These are phyloP conservation scores for Neopestalotiopsis sp. DNA, from an alignment of 2,329 filamentous ascomycete species.

Conservation along the genomic window DNA sequence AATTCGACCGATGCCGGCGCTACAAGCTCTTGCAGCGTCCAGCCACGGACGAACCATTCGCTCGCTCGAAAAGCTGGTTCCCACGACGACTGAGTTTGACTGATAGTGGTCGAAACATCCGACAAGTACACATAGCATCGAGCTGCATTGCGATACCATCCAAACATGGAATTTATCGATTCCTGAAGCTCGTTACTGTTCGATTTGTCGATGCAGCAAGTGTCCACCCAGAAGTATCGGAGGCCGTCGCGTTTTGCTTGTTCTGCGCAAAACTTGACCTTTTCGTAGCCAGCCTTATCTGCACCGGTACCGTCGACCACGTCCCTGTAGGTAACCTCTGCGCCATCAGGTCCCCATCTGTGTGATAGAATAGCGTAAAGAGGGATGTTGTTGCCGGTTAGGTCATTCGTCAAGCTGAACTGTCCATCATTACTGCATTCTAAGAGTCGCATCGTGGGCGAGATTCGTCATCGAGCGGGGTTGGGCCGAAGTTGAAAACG, in stretches of 20 bases:
- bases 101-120: not conserved
- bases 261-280: slow-evolving; percentile 23
- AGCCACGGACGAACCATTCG: slow-evolving; percentile 14
- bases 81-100: slow-evolving; percentile 2
- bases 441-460: slow-evolving; percentile 6
- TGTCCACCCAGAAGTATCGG: not conserved
- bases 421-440: not conserved
- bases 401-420: not conserved
- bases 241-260: slow-evolving; percentile 20
- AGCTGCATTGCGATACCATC: slow-evolving; percentile 14
- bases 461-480: not conserved
- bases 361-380: slow-evolving; percentile 27
- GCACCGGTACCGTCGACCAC: slow-evolving; percentile 18
- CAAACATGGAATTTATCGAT: slow-evolving; percentile 21
- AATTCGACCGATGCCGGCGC: slow-evolving; percentile 35
- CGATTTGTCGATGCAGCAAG: slow-evolving; percentile 14
- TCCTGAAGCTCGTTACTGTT: not conserved
- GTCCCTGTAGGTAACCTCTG: slow-evolving; percentile 22
- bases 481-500: not conserved
- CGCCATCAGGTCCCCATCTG: slow-evolving; percentile 21
- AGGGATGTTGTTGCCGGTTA: not conserved
- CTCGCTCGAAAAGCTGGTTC: slow-evolving; percentile 13
- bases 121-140: slow-evolving; percentile 23
- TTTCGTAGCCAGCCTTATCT: slow-evolving; percentile 19
- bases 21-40: not conserved